Percentiles rank a stretch among this genome's conserved stretches.
Conservation (phyloP, 2,329 filamentous ascomycete genomes). For the Akanthomyces muscarius region DNA sequence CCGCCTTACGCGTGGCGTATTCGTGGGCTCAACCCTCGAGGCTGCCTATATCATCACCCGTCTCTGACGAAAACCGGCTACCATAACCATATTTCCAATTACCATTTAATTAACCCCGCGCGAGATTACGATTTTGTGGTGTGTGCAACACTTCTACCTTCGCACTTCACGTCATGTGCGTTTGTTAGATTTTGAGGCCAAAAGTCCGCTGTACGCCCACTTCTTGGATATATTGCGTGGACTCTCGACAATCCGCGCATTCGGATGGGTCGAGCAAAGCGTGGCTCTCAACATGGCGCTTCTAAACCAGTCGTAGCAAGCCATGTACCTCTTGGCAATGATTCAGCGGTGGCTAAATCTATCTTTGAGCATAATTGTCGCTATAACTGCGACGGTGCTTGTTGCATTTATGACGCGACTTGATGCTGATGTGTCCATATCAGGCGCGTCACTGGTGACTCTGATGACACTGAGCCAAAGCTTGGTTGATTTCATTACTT, state of each 20-base stretch:
- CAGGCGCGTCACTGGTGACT: constrained; percentile 34
- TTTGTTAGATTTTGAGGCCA: constrained; percentile 31
- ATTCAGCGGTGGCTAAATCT: constrained; percentile 55
- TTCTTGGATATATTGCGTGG: constrained; percentile 53
- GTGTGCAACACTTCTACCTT: constrained; percentile 20
- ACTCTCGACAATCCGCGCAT: constrained; percentile 50
- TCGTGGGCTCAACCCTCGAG: too few species aligned
- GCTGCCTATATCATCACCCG: too few species aligned
- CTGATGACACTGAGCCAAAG: constrained; percentile 33
- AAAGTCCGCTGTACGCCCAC: constrained; percentile 41
- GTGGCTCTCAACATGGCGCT: constrained; percentile 41
- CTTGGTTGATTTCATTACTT: constrained; percentile 18
- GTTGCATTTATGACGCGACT: constrained; percentile 43
- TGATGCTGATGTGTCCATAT: constrained; percentile 30
- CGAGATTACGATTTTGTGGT: constrained; percentile 40
- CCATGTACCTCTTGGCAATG: constrained; percentile 53
- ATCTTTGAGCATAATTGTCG: constrained; percentile 45
- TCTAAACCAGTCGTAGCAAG: constrained; percentile 50
- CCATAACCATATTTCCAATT: too few species aligned
- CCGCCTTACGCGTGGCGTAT: too few species aligned
- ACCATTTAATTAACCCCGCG: background rate
- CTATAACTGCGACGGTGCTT: constrained; percentile 42
- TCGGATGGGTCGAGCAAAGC: constrained; percentile 45
- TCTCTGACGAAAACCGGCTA: too few species aligned
- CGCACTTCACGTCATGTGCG: constrained; percentile 34